Conservation (phyloP, 768 basidiomycete genomes). For the Artomyces pyxidatus region DNA sequence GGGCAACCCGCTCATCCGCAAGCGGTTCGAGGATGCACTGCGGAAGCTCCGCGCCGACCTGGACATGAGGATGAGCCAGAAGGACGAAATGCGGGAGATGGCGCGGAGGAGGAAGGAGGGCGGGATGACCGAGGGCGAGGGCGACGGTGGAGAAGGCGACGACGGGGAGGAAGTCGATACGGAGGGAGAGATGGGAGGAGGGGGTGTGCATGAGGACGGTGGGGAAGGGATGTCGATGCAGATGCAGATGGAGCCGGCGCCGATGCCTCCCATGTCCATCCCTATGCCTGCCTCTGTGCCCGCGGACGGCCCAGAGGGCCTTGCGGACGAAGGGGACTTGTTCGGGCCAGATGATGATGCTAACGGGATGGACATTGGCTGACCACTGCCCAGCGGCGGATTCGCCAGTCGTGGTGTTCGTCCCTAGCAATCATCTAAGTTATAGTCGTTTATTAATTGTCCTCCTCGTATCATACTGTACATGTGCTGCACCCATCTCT, state of each 20-base stretch:
- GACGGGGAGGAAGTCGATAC: constrained; percentile 30
- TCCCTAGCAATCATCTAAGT: too few species aligned
- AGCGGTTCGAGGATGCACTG: constrained; percentile 89
- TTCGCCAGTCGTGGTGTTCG: too few species aligned
- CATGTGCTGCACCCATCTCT: too few species aligned
- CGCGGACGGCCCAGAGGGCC: not conserved
- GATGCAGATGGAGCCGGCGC: not conserved
- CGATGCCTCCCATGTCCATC: too few species aligned
- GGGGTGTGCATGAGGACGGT: constrained; percentile 25
- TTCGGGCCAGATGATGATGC: constrained; percentile 2
- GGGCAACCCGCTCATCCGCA: constrained; percentile 83
- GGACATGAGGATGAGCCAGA: constrained; percentile 74
- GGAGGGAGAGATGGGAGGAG: constrained; percentile 20
- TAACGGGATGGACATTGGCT: constrained; percentile 4
- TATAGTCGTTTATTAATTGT: too few species aligned
- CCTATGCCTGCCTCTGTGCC: not conserved
- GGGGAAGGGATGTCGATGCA: not conserved
- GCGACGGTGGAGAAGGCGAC: constrained; percentile 36
- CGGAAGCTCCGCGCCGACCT: constrained; percentile 83
- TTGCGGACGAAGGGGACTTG: not conserved
- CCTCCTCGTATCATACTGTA: too few species aligned
- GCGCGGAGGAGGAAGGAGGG: constrained; percentile 68
- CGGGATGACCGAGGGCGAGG: constrained; percentile 24
- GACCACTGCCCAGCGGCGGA: too few species aligned
- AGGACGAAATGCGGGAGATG: constrained; percentile 73